phyloP scores from a whole-genome alignment of 2,329 filamentous ascomycete genomes.

The Neopestalotiopsis clavispora region DNA sequence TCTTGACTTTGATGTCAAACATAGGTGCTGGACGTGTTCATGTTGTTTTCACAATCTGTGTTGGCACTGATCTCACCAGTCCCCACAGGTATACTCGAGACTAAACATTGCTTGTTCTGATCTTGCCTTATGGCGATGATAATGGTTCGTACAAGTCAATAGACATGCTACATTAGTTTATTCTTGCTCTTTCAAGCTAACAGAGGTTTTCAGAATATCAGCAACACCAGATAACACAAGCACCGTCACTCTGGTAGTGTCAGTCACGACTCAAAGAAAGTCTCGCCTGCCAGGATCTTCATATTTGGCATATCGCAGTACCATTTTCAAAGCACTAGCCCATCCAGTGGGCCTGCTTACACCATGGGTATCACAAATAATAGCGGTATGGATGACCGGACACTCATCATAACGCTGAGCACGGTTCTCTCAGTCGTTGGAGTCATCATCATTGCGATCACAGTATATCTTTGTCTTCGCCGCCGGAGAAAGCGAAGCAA shows the following conservation, averaged over 20 bases:
- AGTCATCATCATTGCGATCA: constrained; percentile 41
- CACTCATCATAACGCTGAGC: constrained; percentile 56
- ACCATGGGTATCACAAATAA: neutral
- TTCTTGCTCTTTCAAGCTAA: neutral
- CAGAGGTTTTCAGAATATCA: neutral
- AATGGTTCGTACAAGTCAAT: constrained; percentile 8
- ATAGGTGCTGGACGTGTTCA: neutral
- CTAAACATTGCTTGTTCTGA: too few species aligned
- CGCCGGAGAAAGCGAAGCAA: constrained; percentile 43
- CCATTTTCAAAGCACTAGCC: neutral
- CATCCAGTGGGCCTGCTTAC: neutral
- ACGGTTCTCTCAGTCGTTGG: constrained; percentile 53
- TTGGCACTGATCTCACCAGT: constrained; percentile 11
- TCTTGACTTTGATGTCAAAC: neutral
- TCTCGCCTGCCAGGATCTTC: neutral
- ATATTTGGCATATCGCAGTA: neutral
- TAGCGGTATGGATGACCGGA: constrained; percentile 37
- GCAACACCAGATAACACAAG: neutral
- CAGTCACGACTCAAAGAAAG: neutral
- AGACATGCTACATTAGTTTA: neutral
- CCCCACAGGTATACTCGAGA: neutral
- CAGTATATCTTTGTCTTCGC: constrained; percentile 44
- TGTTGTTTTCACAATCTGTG: neutral
- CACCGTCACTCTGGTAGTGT: constrained; percentile 1
- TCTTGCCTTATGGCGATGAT: constrained; percentile 3